These are phyloP conservation scores for Grigorovia jiainica DNA, from an alignment of 805 yeast species.

Conservation along the genomic window DNA sequence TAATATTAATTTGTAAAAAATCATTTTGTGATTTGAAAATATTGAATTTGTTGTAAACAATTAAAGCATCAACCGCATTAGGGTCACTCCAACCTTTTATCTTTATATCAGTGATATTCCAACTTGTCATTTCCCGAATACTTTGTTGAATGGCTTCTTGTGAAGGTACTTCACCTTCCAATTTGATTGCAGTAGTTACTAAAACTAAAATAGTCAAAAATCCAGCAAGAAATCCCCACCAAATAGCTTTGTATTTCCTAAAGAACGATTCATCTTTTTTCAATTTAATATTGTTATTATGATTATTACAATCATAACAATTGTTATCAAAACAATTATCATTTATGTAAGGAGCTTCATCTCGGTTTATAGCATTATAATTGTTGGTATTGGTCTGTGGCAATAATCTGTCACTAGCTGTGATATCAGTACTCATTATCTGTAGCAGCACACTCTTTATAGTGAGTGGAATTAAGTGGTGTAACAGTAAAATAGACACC, in stretches of 20 bases:
- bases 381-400: no score
- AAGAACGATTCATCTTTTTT: no score
- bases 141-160: constrained; percentile 12
- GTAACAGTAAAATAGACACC: no score
- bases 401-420: no score
- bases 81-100: constrained; percentile 24
- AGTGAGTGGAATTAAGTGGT: no score
- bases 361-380: no score
- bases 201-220: neutral
- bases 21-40: constrained; percentile 17
- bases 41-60: neutral
- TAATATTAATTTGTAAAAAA: constrained; percentile 12
- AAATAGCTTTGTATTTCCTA: neutral
- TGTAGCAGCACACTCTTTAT: no score
- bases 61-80: neutral
- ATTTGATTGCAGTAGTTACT: neutral
- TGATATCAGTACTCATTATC: no score
- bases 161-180: neutral
- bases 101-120: constrained; percentile 13
- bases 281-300: no score
- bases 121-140: constrained; percentile 13
- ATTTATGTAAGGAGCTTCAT: no score
- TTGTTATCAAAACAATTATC: no score
- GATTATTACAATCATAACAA: no score
- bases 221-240: neutral